Percentiles rank a stretch among this genome's conserved stretches.
These are phyloP conservation scores for Botrytis fragariae DNA, from an alignment of 2,329 filamentous ascomycete species.

Conservation along the genomic window DNA sequence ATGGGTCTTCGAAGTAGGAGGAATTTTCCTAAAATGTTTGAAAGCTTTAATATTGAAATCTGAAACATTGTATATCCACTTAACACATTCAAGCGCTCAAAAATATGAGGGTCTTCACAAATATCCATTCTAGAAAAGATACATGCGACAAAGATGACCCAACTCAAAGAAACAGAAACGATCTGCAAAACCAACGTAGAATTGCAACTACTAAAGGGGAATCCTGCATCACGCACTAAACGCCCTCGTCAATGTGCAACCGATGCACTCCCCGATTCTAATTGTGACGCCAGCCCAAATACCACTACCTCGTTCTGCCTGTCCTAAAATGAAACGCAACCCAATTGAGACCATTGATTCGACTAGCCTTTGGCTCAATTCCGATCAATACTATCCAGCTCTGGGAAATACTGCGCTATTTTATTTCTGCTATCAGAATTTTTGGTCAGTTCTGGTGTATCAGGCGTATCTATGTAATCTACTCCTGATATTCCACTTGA, in stretches of 20 bases:
- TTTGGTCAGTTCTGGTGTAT: slow-evolving; percentile 30
- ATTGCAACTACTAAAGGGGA: slow-evolving; percentile 3
- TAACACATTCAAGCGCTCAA: too few relatives aligned
- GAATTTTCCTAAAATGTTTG: too few relatives aligned
- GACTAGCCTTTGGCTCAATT: neutral
- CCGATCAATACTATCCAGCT: slow-evolving; percentile 25
- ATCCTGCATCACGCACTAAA: slow-evolving; percentile 10
- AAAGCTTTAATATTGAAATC: neutral
- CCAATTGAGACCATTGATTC: neutral
- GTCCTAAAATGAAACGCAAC: neutral
- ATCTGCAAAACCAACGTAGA: neutral
- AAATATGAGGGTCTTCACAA: neutral
- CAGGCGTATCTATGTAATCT: slow-evolving; percentile 10
- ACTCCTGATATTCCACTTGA: neutral
- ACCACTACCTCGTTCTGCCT: neutral
- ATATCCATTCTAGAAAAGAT: neutral
- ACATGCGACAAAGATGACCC: neutral
- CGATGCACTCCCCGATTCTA: slow-evolving; percentile 5
- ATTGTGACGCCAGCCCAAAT: slow-evolving; percentile 3
- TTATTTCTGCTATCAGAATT: slow-evolving; percentile 20
- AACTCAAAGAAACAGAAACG: neutral
- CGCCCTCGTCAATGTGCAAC: neutral
- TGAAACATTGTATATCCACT: neutral
- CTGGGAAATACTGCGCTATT: slow-evolving; percentile 36
- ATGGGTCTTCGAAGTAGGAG: too few relatives aligned